A percentile compares a stretch with the other conserved stretches of the same genome.
These are phyloP conservation scores for Ogataea hybrid DNA, from an alignment of 1,139 yeast genomes.

Conservation along the genomic window DNA sequence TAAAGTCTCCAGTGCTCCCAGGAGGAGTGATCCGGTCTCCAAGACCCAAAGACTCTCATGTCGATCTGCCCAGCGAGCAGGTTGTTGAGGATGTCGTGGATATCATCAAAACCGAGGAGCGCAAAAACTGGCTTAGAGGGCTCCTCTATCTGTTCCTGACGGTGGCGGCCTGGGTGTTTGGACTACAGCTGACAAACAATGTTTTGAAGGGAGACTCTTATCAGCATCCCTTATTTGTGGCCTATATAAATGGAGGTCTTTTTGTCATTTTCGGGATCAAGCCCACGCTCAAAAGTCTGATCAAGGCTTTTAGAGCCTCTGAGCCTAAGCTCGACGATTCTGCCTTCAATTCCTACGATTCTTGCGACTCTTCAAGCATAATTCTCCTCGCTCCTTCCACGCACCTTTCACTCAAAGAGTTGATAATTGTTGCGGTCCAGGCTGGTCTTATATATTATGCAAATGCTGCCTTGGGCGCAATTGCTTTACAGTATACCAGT, in stretches of 20 bases:
- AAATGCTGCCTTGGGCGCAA: conserved; percentile 42
- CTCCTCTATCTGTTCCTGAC: conserved; percentile 41
- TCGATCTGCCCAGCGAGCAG: conserved; percentile 21
- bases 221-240: conserved; percentile 47
- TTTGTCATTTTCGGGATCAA: conserved; percentile 46
- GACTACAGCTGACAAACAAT: conserved; percentile 47
- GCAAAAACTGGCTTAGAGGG: conserved; percentile 43
- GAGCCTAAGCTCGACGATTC: neutral
- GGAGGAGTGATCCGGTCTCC: conserved; percentile 20
- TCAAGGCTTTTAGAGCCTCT: neutral
- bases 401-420: conserved; percentile 35
- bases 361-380: conserved; percentile 8
- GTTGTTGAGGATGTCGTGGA: conserved; percentile 39
- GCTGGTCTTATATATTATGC: conserved; percentile 43
- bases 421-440: conserved; percentile 38
- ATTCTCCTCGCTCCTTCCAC: conserved; percentile 23
- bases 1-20: conserved; percentile 19
- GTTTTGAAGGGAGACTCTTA: conserved; percentile 49
- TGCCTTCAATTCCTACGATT: conserved; percentile 1
- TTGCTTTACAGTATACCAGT: conserved; percentile 46
- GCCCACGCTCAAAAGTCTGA: conserved; percentile 1
- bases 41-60: conserved; percentile 6
- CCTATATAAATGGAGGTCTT: conserved; percentile 47
- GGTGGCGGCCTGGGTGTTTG: conserved; percentile 46
- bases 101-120: conserved; percentile 46